phyloP scores from a whole-genome alignment of 768 basidiomycete genomes.

The Leccinum subtestaceum region DNA sequence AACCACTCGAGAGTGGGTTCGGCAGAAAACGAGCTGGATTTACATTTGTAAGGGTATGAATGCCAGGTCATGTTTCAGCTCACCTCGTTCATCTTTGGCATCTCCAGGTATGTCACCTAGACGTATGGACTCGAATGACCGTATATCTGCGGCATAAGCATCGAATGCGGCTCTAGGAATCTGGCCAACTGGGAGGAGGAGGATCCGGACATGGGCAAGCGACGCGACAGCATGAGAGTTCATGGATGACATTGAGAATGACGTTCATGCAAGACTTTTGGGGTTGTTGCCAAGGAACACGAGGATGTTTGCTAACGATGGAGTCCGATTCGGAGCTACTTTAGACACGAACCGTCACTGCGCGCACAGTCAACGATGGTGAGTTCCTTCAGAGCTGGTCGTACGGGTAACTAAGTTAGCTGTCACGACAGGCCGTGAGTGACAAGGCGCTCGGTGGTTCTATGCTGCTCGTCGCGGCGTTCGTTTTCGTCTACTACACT shows the following conservation, averaged over 20 bases:
- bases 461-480: constrained; percentile 76
- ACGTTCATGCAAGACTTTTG: constrained; percentile 3
- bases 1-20: constrained; percentile 67
- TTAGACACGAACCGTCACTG: constrained; percentile 17
- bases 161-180: constrained; percentile 71
- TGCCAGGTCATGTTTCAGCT: constrained; percentile 15
- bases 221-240: constrained; percentile 73
- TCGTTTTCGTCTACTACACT: constrained; percentile 88
- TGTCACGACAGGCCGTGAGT: constrained; percentile 55
- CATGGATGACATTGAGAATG: constrained; percentile 40
- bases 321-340: constrained; percentile 5
- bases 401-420: constrained; percentile 1
- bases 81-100: constrained; percentile 73
- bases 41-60: background rate
- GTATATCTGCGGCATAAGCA: constrained; percentile 69
- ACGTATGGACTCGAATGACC: constrained; percentile 67
- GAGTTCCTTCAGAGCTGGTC: constrained; percentile 7
- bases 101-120: constrained; percentile 83
- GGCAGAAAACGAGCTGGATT: constrained; percentile 78
- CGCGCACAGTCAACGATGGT: constrained; percentile 23
- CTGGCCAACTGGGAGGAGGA: constrained; percentile 82
- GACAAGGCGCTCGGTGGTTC: constrained; percentile 78
- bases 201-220: constrained; percentile 79
- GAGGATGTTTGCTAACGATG: background rate
- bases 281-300: background rate